Conservation (phyloP, 164 flowering plant species). For the Stephania cephalantha region DNA sequence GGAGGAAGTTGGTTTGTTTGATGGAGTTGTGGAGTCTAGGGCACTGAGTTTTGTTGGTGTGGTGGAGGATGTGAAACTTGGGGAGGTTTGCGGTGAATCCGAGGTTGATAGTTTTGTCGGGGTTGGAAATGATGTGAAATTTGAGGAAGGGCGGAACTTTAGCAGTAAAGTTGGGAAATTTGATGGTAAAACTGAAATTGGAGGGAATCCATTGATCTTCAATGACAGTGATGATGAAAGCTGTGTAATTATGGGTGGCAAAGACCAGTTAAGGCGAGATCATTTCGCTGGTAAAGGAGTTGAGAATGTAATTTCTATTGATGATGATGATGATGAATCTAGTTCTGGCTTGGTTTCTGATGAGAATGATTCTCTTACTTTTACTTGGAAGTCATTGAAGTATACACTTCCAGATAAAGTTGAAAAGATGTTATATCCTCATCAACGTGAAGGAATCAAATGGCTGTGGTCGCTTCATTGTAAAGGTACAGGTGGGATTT, state of each 20-base stretch:
- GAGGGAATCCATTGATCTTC: constrained; percentile 9
- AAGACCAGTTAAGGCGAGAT: constrained; percentile 8
- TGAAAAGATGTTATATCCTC: constrained; percentile 78
- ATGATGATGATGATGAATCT: constrained; percentile 16
- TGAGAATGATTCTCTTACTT: constrained; percentile 29
- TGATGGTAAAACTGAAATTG: constrained; percentile 8
- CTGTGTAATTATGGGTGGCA: constrained; percentile 37
- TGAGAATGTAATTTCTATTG: constrained; percentile 12
- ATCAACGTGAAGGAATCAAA: constrained; percentile 81
- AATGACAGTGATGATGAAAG: constrained; percentile 36
- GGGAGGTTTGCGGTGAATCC: background rate
- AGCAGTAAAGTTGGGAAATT: constrained; percentile 7
- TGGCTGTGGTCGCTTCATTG: constrained; percentile 98
- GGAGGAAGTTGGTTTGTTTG: too few relatives aligned
- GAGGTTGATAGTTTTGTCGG: background rate
- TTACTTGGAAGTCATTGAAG: constrained; percentile 34
- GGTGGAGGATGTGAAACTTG: background rate
- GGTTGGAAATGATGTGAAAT: constrained; percentile 4
- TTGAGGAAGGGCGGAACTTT: background rate
- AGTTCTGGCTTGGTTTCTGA: constrained; percentile 15
- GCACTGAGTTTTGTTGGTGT: background rate
- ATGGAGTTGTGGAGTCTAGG: background rate
- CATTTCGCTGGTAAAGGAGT: constrained; percentile 8
- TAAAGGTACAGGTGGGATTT: constrained; percentile 76
- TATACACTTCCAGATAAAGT: constrained; percentile 54